Base-by-base conservation (phyloP, 805 yeast genomes). In the Kazachstania taianensis region DNA sequence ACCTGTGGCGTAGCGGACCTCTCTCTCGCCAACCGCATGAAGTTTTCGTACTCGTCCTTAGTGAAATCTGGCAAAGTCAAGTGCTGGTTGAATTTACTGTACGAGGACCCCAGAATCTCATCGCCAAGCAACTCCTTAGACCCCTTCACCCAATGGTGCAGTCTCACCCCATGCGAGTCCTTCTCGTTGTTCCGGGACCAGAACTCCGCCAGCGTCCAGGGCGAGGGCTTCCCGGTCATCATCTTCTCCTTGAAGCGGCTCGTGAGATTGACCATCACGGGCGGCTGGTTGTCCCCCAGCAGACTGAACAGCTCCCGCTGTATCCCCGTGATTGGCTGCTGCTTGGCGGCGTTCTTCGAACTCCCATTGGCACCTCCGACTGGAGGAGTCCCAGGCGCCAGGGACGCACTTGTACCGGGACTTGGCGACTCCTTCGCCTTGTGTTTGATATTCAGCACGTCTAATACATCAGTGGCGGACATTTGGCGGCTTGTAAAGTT, bases 281-380 rank as follows among this genome's bases (percentile, higher is more conserved):
- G 87, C 1, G 98, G 96, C 2, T 94, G 76, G 56, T 85, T 85
- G 27, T 92, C 87, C 5, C 99, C 98, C 28, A 92, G 65, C 36
- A 94, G 67, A 44, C 81, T 81, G 58, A 81, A 87, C 36, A 92
- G 65, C 55, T 92, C 98, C 46, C 97, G 71, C 43, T 83, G 87
- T 74, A 89, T 81, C 18, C 94, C 94, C 2, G 76, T 65, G 30
- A 67, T 57, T 32, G 46, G 55, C 12, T 48, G 53, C 31, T 48
- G 53, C 16, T 46, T 39, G 6, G 41, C 37, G n/a, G 42, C 41
- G 8, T 41, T 37, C 3, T 17, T n/a, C 7, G 30, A 12, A 9
- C 38, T 34, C 2, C 42, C 37, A 3, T 41, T 27, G 5, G 38
- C 27, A 18, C 38, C 40, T 3, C 44, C 30, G 6, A 30, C 19